Percentiles rank a stretch among this genome's conserved stretches.
These are phyloP conservation scores for Termitomyces sp. DNA, from an alignment of 768 basidiomycete genomes.

Conservation along the genomic window DNA sequence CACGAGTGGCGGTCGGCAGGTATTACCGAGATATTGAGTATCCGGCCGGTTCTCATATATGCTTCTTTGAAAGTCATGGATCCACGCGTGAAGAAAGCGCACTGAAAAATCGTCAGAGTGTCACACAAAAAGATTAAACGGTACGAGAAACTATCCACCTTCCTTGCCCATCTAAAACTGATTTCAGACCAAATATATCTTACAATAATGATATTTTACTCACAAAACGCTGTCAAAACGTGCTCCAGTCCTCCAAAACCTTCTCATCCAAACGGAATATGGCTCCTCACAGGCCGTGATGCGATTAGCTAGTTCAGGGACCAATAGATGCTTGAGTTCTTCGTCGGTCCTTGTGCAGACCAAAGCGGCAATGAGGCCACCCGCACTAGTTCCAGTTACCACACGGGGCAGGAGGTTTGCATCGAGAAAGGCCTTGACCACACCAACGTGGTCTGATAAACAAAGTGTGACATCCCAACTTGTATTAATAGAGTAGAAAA, in stretches of 20 bases:
- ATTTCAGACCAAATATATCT: slow-evolving; percentile 2
- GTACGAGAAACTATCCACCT: slow-evolving; percentile 44
- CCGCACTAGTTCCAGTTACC: slow-evolving; percentile 92
- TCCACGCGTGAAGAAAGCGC: slow-evolving; percentile 87
- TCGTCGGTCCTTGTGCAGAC: slow-evolving; percentile 86
- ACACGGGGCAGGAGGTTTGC: slow-evolving; percentile 85
- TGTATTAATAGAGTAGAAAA: neutral
- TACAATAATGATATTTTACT: slow-evolving; percentile 5
- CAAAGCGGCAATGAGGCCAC: slow-evolving; percentile 74
- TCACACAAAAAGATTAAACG: neutral
- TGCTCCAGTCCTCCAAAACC: slow-evolving; percentile 88
- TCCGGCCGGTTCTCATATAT: slow-evolving; percentile 87
- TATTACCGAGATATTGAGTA: slow-evolving; percentile 91
- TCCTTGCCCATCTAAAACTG: slow-evolving; percentile 70
- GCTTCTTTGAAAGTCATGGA: slow-evolving; percentile 96
- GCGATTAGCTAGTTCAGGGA: slow-evolving; percentile 80
- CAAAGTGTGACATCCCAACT: neutral
- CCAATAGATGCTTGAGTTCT: slow-evolving; percentile 74
- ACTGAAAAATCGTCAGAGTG: slow-evolving; percentile 34
- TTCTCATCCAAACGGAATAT: slow-evolving; percentile 60
- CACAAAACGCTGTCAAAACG: slow-evolving; percentile 80
- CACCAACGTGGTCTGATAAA: slow-evolving; percentile 78
- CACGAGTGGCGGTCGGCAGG: slow-evolving; percentile 87
- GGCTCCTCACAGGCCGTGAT: slow-evolving; percentile 84
- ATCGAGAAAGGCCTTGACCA: slow-evolving; percentile 90